These are phyloP conservation scores for Rugonectria rugulosa DNA, from an alignment of 2,329 filamentous ascomycete species.

Conservation along the genomic window DNA sequence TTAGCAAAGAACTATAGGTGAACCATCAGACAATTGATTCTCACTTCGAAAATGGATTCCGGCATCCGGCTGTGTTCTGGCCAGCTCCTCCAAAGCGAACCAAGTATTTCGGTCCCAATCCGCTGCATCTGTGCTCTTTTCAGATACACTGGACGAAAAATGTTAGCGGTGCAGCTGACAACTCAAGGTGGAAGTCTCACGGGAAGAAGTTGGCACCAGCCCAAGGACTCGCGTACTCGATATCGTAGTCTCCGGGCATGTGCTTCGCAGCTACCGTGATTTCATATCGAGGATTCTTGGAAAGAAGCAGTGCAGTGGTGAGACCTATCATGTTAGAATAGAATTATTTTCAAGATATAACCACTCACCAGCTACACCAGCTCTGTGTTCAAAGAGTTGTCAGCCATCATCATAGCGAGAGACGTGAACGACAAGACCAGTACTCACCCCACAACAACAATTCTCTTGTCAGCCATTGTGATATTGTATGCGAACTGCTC, in stretches of 20 bases:
- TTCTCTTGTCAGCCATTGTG: conserved; percentile 10
- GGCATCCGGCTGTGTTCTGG: conserved; percentile 7
- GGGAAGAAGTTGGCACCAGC: conserved; percentile 15
- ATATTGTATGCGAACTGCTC: not conserved
- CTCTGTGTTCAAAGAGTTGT: not conserved
- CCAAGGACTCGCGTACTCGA: conserved; percentile 14
- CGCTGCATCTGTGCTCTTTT: conserved; percentile 8
- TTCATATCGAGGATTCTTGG: conserved; percentile 12
- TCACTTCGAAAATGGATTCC: conserved; percentile 16
- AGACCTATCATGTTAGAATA: conserved; percentile 3
- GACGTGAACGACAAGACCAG: not conserved
- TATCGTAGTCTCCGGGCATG: conserved; percentile 20
- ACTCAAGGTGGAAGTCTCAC: not conserved
- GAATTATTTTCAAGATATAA: not conserved
- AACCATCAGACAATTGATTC: not conserved
- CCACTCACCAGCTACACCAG: conserved; percentile 15
- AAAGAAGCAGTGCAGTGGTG: conserved; percentile 14
- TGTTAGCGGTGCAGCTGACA: not conserved
- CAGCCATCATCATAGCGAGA: not conserved
- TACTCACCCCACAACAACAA: conserved; percentile 18
- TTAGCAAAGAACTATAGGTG: not conserved
- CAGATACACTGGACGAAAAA: not conserved
- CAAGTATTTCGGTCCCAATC: conserved; percentile 17
- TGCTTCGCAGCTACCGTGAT: conserved; percentile 15
- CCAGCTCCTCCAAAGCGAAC: conserved; percentile 12